Evolutionary conservation across 306 rosid genomes (phyloP).

Genomic region (Parietaria judaica): DNA sequence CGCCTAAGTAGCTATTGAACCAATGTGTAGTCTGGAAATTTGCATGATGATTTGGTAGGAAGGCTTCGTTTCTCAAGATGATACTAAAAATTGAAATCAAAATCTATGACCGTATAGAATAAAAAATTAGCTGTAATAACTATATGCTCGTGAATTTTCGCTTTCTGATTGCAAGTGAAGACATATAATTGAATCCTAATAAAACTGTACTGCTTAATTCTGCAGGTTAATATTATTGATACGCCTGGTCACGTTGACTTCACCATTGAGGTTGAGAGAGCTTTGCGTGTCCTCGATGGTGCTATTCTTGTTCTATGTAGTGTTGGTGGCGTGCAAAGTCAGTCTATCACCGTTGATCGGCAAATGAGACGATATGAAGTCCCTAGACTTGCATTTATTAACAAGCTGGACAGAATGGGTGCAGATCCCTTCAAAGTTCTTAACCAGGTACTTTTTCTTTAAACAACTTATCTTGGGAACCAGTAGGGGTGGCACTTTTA

Average conservation of each 20-base stretch:
- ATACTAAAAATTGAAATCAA: too few species aligned
- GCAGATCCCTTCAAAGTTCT: conserved; percentile 99
- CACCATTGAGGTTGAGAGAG: conserved; percentile 98
- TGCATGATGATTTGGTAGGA: neutral
- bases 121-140: neutral
- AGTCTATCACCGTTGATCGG: conserved; percentile 94
- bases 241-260: conserved; percentile 99
- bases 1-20: neutral
- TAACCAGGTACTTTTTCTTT: conserved; percentile 54
- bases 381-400: conserved; percentile 91
- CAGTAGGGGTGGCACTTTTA: too few species aligned
- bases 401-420: conserved; percentile 98
- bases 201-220: neutral
- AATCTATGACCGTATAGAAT: neutral
- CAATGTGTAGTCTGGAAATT: neutral
- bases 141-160: too few species aligned
- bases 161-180: too few species aligned
- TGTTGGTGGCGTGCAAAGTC: conserved; percentile 99
- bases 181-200: too few species aligned
- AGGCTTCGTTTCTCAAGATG: too few species aligned
- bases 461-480: neutral
- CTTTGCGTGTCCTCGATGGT: conserved; percentile 97
- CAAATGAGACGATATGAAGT: conserved; percentile 98
- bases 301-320: conserved; percentile 98
- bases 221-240: conserved; percentile 94